Percentiles rank a stretch among this genome's conserved stretches.
phyloP scores from a whole-genome alignment of 495 filamentous ascomycete genomes.

The Xylaria curta region DNA sequence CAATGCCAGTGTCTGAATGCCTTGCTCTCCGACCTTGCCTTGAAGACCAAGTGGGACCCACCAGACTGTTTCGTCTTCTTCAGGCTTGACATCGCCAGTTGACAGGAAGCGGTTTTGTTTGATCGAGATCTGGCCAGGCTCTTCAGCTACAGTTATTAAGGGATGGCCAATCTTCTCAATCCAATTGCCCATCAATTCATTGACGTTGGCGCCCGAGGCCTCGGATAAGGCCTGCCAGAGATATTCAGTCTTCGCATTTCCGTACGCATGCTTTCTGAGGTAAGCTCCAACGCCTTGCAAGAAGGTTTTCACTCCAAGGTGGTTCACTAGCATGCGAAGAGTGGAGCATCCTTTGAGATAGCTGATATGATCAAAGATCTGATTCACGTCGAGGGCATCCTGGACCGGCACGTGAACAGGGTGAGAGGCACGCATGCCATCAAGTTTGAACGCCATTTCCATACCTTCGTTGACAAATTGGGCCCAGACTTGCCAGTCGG shows the following conservation, averaged over 20 bases:
- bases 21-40: constrained; percentile 59
- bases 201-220: constrained; percentile 87
- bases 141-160: constrained; percentile 83
- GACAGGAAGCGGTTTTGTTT: constrained; percentile 88
- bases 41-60: constrained; percentile 90
- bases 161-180: constrained; percentile 95
- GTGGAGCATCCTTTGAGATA: constrained; percentile 95
- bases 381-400: constrained; percentile 91
- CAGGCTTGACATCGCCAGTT: constrained; percentile 81
- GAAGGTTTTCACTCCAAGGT: constrained; percentile 86
- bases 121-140: constrained; percentile 77
- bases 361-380: constrained; percentile 94
- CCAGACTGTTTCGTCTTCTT: constrained; percentile 92
- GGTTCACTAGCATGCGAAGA: constrained; percentile 89
- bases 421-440: constrained; percentile 88
- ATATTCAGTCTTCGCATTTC: constrained; percentile 93
- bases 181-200: constrained; percentile 88
- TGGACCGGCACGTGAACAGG: constrained; percentile 92
- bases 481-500: constrained; percentile 93
- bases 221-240: constrained; percentile 91
- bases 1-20: constrained; percentile 63
- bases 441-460: constrained; percentile 87
- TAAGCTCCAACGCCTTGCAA: constrained; percentile 87
- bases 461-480: constrained; percentile 94
- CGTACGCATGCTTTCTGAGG: constrained; percentile 83